These are phyloP conservation scores for Cicer chorassanicum DNA, from an alignment of 306 rosid genomes.

Conservation along the genomic window DNA sequence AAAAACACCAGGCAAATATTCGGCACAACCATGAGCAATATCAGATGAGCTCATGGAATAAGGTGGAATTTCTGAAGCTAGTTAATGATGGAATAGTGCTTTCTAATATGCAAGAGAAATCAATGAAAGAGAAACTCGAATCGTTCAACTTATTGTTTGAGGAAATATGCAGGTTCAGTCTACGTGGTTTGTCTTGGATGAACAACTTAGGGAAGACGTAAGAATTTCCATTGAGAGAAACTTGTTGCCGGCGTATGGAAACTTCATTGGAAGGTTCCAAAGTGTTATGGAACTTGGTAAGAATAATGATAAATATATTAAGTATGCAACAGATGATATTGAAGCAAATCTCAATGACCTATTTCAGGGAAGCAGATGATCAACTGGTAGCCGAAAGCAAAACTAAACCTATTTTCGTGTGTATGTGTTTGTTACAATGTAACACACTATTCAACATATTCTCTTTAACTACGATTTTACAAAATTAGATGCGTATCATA, in stretches of 20 bases:
- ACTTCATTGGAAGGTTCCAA: constrained; percentile 1
- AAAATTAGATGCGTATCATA: no score
- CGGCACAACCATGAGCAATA: constrained; percentile 52
- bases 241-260: not conserved
- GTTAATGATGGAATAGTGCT: not conserved
- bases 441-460: no score
- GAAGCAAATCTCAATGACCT: not conserved
- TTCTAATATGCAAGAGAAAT: not conserved
- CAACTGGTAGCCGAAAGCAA: no score
- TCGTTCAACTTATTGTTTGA: not conserved
- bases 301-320: not conserved
- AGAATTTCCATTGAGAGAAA: not conserved
- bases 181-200: constrained; percentile 1
- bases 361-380: not conserved
- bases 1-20: constrained; percentile 56
- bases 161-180: constrained; percentile 12
- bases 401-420: no score
- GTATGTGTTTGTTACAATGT: no score
- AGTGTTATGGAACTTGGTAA: not conserved
- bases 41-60: constrained; percentile 47
- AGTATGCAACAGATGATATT: not conserved
- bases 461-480: no score
- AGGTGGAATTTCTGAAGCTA: not conserved
- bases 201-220: not conserved
- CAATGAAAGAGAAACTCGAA: not conserved